Percentiles rank a stretch among this genome's conserved stretches.
Evolutionary conservation across 1,284 basidiomycete species (phyloP).

Genomic region (Cutaneotrichosporon daszewskae): DNA sequence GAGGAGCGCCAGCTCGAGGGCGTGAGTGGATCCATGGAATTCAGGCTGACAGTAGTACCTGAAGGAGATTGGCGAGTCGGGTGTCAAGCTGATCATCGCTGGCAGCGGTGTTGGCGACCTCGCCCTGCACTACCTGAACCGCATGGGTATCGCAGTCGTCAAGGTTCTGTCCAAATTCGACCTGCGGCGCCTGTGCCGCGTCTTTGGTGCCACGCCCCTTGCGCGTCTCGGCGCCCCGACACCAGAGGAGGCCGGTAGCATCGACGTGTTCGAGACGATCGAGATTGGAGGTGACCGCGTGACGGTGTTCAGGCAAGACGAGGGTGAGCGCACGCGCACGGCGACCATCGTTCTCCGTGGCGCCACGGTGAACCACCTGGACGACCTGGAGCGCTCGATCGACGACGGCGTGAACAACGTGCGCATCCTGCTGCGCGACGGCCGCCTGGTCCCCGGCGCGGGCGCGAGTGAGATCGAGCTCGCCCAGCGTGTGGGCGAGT

Average conservation of each 20-base stretch:
- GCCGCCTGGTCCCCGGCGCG: conserved; percentile 85
- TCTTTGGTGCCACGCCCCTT: conserved; percentile 92
- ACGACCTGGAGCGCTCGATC: conserved; percentile 91
- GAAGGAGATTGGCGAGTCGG: conserved; percentile 94
- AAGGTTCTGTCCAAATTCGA: conserved; percentile 99
- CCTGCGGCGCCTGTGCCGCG: conserved; percentile 84
- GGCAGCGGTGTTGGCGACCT: conserved; percentile 92
- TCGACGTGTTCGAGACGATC: conserved; percentile 90
- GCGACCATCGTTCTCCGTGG: conserved; percentile 95
- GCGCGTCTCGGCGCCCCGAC: conserved; percentile 93
- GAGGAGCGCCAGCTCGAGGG: conserved; percentile 96
- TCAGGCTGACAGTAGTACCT: conserved; percentile 65
- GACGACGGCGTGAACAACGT: conserved; percentile 98
- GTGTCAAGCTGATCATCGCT: conserved; percentile 88
- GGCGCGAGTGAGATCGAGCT: conserved; percentile 93
- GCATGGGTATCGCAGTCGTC: conserved; percentile 86
- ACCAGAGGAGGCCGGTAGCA: conserved; percentile 88
- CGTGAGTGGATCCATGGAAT: conserved; percentile 51
- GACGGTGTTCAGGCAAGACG: conserved; percentile 82
- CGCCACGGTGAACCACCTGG: conserved; percentile 88
- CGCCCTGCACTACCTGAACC: conserved; percentile 93
- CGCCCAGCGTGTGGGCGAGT: conserved; percentile 72
- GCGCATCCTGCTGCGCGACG: conserved; percentile 86
- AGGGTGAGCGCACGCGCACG: conserved; percentile 73
- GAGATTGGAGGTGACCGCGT: conserved; percentile 98